phyloP scores from a whole-genome alignment of 2,329 filamentous ascomycete species.

The Fusarium cyanostomum region DNA sequence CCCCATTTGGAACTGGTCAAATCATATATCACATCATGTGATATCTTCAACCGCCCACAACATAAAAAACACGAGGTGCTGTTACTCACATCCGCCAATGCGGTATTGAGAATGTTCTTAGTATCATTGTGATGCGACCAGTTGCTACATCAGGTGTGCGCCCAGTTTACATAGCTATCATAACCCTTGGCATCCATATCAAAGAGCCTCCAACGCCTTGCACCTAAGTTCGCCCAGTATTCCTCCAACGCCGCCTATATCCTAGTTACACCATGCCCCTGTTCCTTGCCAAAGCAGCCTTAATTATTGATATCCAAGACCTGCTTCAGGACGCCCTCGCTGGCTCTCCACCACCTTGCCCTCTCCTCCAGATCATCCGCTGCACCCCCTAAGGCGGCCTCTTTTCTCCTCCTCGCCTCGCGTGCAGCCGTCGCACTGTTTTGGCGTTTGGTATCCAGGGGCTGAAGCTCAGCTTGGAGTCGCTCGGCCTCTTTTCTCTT shows the following conservation, averaged over 20 bases:
- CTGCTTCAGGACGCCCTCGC: conserved; percentile 69
- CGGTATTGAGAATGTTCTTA: neutral
- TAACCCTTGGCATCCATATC: neutral
- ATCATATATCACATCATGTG: too few species aligned
- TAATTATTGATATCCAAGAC: conserved; percentile 67
- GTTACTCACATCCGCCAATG: neutral
- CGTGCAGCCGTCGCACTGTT: conserved; percentile 73
- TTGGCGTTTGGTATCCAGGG: conserved; percentile 72
- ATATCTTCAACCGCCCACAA: too few species aligned
- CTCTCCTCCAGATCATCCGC: conserved; percentile 79
- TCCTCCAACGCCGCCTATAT: conserved; percentile 24
- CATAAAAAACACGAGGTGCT: too few species aligned
- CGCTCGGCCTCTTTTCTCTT: conserved; percentile 74
- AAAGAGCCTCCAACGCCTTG: conserved; percentile 26
- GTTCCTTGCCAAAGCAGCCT: conserved; percentile 6
- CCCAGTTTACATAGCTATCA: neutral
- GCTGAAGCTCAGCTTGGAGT: conserved; percentile 72
- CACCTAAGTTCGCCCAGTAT: neutral
- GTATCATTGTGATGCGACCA: neutral
- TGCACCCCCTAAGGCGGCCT: conserved; percentile 70
- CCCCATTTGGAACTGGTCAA: too few species aligned
- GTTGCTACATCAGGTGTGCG: neutral
- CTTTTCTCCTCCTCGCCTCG: conserved; percentile 75
- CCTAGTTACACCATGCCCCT: neutral
- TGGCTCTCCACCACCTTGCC: conserved; percentile 77